Base-by-base conservation (phyloP, 495 filamentous ascomycete species). In the Xylaria grammica region DNA sequence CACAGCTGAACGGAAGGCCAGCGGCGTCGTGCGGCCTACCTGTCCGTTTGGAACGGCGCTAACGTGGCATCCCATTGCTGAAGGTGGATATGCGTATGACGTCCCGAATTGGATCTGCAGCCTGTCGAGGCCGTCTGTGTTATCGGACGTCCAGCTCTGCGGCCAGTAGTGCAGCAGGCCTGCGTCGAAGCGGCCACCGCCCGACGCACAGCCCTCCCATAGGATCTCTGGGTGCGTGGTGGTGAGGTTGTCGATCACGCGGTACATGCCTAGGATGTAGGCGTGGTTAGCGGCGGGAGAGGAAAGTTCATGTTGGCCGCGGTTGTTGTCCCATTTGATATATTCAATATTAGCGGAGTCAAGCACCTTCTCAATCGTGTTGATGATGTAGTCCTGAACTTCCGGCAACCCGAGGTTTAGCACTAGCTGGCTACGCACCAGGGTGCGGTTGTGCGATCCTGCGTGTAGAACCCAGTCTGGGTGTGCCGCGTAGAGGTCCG, bases 301-400 rank as follows among this genome's bases (percentile, higher is more conserved):
- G 22, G 82, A 66, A 34, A 76, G 74, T 69, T 87, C 83, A 59
- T 85, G 78, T 32, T 84, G 82, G 1, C 79, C 82, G 9, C 84
- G 73, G 67, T 87, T 87, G 71, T 85, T 83, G 40, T 87, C 84
- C 84, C 84, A 87, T 59, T 87, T 87, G 58, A 87, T 75, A 57
- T 86, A 87, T 30, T 65, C 48, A 50, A 87, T 85, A 24, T 79
- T 66, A 0, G 81, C 81, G 10, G 76, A 79, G 60, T 77, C 69
- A 26, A 87, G 76, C 11, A 87, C 67, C 34, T 72, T 69, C 17
- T 81, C 75, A 22, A 87, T 71, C 11, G 75, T 68, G 9, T 74
- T 60, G 60, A 87, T 86, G 63, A 87, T 81, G 65, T 79, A 84
- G 2, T 84, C 78, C 50, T 86, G 84, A 0, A 86, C 84, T 52